phyloP scores from a whole-genome alignment of 208 protist species.

The Wallacemonas rigidus region DNA sequence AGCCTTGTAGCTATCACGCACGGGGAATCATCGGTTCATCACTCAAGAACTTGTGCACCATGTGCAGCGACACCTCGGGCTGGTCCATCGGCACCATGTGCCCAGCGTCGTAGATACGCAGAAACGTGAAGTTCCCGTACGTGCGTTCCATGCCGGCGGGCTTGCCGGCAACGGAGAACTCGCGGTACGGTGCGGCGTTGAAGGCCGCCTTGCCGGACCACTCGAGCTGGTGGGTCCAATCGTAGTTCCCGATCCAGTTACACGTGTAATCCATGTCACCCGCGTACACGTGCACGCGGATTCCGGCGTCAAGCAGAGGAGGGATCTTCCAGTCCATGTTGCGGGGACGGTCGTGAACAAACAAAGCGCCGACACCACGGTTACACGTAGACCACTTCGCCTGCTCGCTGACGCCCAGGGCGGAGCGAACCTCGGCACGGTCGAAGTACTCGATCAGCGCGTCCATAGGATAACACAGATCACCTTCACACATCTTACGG shows the following conservation, averaged over 20 bases:
- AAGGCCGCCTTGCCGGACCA: constrained; percentile 79
- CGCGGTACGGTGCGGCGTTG: constrained; percentile 27
- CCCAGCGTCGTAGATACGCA: constrained; percentile 78
- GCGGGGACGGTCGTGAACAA: constrained; percentile 66
- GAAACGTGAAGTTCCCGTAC: constrained; percentile 67
- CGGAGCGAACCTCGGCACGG: neutral
- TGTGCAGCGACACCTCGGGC: constrained; percentile 49
- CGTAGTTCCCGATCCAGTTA: constrained; percentile 92
- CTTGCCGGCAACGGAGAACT: constrained; percentile 29
- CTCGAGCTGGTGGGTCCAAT: constrained; percentile 63
- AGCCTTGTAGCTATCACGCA: neutral
- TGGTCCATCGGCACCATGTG: constrained; percentile 92
- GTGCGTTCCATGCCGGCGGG: constrained; percentile 32
- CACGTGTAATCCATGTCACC: constrained; percentile 93
- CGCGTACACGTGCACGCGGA: constrained; percentile 90
- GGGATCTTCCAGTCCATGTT: constrained; percentile 71
- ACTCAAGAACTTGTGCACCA: constrained; percentile 53
- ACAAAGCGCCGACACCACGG: constrained; percentile 40
- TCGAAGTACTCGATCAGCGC: constrained; percentile 8
- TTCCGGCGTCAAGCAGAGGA: constrained; percentile 47
- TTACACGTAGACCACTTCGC: constrained; percentile 64
- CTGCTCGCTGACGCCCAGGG: neutral
- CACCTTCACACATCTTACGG: constrained; percentile 6
- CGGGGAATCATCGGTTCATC: neutral
- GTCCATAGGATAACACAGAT: constrained; percentile 1